These are phyloP conservation scores for Penicillium sp. DNA, from an alignment of 2,329 filamentous ascomycete genomes.

Conservation along the genomic window DNA sequence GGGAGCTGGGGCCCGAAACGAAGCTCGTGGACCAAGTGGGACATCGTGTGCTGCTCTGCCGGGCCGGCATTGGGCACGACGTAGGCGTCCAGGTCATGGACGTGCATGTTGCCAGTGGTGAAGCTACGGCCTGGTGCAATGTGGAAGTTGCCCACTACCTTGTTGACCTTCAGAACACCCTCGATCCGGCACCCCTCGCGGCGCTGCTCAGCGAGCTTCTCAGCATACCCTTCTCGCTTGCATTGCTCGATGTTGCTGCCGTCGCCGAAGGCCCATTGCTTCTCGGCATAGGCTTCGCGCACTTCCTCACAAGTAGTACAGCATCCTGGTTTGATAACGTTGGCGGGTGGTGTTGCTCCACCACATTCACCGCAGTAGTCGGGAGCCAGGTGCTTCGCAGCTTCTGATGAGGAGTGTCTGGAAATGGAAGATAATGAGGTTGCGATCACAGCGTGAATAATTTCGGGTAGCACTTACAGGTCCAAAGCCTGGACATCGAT, in stretches of 20 bases:
- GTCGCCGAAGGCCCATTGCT: slow-evolving; percentile 86
- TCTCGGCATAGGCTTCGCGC: slow-evolving; percentile 78
- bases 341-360: slow-evolving; percentile 62
- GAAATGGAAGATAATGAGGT: slow-evolving; percentile 4
- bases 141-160: slow-evolving; percentile 97
- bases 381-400: slow-evolving; percentile 71
- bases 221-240: slow-evolving; percentile 82
- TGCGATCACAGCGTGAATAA: background rate
- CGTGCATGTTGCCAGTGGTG: slow-evolving; percentile 92
- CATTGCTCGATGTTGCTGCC: slow-evolving; percentile 94
- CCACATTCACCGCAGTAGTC: slow-evolving; percentile 91
- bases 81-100: slow-evolving; percentile 95
- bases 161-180: slow-evolving; percentile 87
- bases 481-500: slow-evolving; percentile 62
- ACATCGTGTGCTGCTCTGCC: slow-evolving; percentile 70
- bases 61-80: slow-evolving; percentile 57
- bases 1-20: slow-evolving; percentile 89
- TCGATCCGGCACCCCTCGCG: slow-evolving; percentile 91
- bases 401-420: slow-evolving; percentile 60
- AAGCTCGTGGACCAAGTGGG: slow-evolving; percentile 76
- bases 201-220: slow-evolving; percentile 77
- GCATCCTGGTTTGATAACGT: slow-evolving; percentile 71
- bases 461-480: slow-evolving; percentile 47
- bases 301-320: slow-evolving; percentile 98
- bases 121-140: slow-evolving; percentile 92